Evolutionary conservation across 306 rosid genomes (phyloP), one percentile per base, ranked within the genome.

Genomic region (Hippophae gyantsensis): DNA sequence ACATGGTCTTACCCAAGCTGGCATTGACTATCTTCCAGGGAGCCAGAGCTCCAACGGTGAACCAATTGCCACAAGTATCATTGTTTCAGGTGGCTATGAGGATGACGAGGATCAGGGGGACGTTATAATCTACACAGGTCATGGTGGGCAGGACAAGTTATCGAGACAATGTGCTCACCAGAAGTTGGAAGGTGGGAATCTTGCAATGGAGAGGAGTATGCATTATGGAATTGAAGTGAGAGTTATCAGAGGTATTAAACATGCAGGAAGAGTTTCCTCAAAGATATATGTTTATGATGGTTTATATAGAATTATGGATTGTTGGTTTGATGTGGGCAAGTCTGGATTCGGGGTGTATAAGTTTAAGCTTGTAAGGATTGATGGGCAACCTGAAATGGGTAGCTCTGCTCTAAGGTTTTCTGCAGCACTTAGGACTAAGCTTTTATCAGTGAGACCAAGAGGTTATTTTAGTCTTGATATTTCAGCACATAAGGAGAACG

Each of bases 271-370:
- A 9, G 43, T 81, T 52, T 8, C 95, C 1, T 67, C 67, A 57
- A 93, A 84, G 77, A 78, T 88, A 43, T 93, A 93, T 74, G 85
- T 93, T 49, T 93, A 93, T 69, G 99, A 93, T 76, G 99, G 99
- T 1, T 69, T 93, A 62, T 93, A 88, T 74, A 82, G 67, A 64
- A 93, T 93, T 63, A 9, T 69, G 40, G 89, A 86, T 52, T 80
- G 81, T 52, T 93, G 97, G 97, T 84, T 93, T 76, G 99, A 88
- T 72, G 86, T 84, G 69, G 97, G 99, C 2, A 93, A 80, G 81
- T 86, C 97, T 7, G 97, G 99, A 32, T 88, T 88, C 60, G 97
- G 99, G 44, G 95, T 93, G 48, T 93, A 63, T 68, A 88, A 93
- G 89, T 93, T 57, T 62, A 93, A 82, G 76, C 67, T 93, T 6